Evolutionary conservation across 1,284 basidiomycete genomes (phyloP), one percentile per base, ranked within the genome.

Genomic region (Malassezia pachydermatis): DNA sequence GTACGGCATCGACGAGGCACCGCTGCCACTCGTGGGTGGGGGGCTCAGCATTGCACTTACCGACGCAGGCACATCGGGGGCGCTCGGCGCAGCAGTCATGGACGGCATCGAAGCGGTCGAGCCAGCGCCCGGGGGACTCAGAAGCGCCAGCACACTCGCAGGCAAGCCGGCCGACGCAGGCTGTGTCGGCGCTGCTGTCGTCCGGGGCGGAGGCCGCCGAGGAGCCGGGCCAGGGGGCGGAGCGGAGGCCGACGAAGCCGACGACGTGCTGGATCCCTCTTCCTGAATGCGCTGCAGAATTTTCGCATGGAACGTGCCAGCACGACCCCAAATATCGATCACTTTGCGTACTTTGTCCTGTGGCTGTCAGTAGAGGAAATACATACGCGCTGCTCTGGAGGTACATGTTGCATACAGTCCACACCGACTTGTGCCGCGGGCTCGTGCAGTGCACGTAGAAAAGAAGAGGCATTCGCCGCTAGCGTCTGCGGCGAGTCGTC

Each of bases 341-440:
- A 63, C 61, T 39, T 63, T 63, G 24, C 36, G 35, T 13, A 61
- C 61, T 41, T 63, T 63, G 36, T 60, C n/a, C n/a, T n/a, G n/a
- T n/a, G n/a, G n/a, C n/a, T n/a, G n/a, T n/a, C n/a, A n/a, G n/a
- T n/a, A n/a, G n/a, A n/a, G n/a, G n/a, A n/a, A n/a, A n/a, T n/a
- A n/a, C n/a, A n/a, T n/a, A n/a, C 58, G 39, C 45, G 50, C 32
- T 63, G 60, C 17, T 61, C 60, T 10, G 29, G 20, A 11, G 35
- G 38, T 7, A 55, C 57, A 27, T 30, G 24, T 8, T 35, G 34
- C 37, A 56, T 32, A n/a, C 54, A 53, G 33, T 54, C 49, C 16
- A 51, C 39, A 2, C 53, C 54, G 1, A 63, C 43, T 29, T 57
- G 49, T 10, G 46, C 45, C 3, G 54, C 54, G 5, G 55, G 47